Base-by-base conservation (phyloP, 1,284 basidiomycete species). In the Ganoderma lingzhi region DNA sequence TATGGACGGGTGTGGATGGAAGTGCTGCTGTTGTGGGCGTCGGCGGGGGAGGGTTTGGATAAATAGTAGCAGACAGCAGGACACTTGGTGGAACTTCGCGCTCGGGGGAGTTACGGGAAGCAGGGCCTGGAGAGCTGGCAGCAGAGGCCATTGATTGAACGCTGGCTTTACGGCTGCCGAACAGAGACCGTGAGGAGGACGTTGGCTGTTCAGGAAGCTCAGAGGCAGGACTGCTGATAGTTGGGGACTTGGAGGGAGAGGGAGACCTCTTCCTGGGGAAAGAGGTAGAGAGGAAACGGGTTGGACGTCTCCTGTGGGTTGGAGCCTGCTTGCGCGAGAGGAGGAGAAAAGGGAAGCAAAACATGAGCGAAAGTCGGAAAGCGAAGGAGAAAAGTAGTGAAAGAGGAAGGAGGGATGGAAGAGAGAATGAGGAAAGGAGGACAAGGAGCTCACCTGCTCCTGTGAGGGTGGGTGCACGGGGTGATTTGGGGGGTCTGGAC, bases 211-310 rank as follows among this genome's bases (percentile, higher is more conserved):
- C 65, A 66, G 62, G 53, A 55, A 68, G 45, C 3, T 74, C 69
- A 8, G 67, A 59, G 17, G 75, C 44, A 6, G 73, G 71, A 48
- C 68, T 67, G 53, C 68, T 64, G 17, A 66, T 41, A 2, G 72
- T 63, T 44, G 77, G 70, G 9, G 67, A 68, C 37, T 65, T 62
- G 17, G 70, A 63, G 37, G 78, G 77, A 28, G 78, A 78, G 39
- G 77, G 77, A 5, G 77, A 76, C 56, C 75, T 75, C 55, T 74
- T 73, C 35, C 65, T 70, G 60, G 70, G 68, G 61, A 77, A 75
- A 60, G 75, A 76, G 61, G 76, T 73, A 63, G 77, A 76, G 39
- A 78, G 74, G 71, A 78, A 76, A 65, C 74, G 76, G 23, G 78
- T 75, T 14, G 77, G 75, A 63, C 78, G 78, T 64, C 76, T 76